A percentile compares a stretch with the other conserved stretches of the same genome.
These are phyloP conservation scores for Telfairia occidentalis DNA, from an alignment of 331 rosid species.

Conservation along the genomic window DNA sequence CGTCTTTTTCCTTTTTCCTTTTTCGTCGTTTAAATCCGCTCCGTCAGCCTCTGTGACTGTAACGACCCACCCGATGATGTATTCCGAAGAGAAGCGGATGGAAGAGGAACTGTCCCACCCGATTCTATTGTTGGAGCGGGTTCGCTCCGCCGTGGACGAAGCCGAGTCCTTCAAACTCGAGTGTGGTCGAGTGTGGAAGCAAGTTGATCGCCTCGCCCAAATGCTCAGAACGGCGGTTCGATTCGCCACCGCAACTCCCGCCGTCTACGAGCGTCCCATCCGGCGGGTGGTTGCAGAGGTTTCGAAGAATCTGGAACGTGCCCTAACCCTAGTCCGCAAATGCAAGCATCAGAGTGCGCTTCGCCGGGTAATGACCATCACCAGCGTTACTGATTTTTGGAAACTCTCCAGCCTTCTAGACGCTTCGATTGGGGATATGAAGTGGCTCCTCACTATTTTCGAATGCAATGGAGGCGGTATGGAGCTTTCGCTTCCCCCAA, in stretches of 20 bases:
- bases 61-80: constrained; percentile 37
- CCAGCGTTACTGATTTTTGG: constrained; percentile 46
- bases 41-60: too few relatives aligned
- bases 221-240: constrained; percentile 58
- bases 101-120: constrained; percentile 50
- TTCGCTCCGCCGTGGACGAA: constrained; percentile 49
- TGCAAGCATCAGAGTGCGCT: constrained; percentile 54
- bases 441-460: constrained; percentile 56
- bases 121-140: constrained; percentile 50
- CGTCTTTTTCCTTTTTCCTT: too few relatives aligned
- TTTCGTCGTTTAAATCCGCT: too few relatives aligned
- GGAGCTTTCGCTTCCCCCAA: constrained; percentile 49
- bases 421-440: constrained; percentile 61
- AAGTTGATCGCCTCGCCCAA: constrained; percentile 45
- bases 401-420: constrained; percentile 49
- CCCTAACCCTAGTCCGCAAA: constrained; percentile 44
- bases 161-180: constrained; percentile 52
- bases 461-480: constrained; percentile 46
- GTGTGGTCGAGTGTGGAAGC: constrained; percentile 38
- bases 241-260: constrained; percentile 24
- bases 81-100: constrained; percentile 39
- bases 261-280: constrained; percentile 57
- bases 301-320: constrained; percentile 45
- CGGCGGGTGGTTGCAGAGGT: constrained; percentile 51
- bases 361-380: constrained; percentile 64